Percentiles rank a stretch among this genome's conserved stretches.
Evolutionary conservation across 2,329 filamentous ascomycete genomes (phyloP).

Genomic region (Botrytis aclada): DNA sequence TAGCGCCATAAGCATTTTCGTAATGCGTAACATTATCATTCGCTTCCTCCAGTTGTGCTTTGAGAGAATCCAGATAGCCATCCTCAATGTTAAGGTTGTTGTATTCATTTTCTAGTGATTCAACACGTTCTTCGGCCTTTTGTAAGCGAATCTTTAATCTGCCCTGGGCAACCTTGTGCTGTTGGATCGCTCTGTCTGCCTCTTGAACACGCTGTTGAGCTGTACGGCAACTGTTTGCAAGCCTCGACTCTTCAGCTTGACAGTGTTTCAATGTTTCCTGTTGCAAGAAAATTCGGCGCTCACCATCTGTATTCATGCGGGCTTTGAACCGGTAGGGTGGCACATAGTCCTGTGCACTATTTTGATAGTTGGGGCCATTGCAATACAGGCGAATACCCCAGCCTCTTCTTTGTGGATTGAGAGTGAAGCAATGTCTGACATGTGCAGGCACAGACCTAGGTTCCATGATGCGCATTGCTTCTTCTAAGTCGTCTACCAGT

Average conservation of each 20-base stretch:
- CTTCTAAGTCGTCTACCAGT: constrained; percentile 64
- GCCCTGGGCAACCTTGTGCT: constrained; percentile 47
- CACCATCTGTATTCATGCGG: constrained; percentile 78
- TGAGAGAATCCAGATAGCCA: constrained; percentile 59
- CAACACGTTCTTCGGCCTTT: constrained; percentile 57
- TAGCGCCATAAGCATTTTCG: constrained; percentile 54
- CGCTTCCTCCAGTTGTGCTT: constrained; percentile 53
- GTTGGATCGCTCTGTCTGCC: constrained; percentile 47
- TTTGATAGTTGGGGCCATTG: constrained; percentile 39
- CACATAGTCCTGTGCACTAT: constrained; percentile 51
- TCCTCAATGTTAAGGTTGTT: constrained; percentile 67
- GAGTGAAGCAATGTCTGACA: constrained; percentile 68
- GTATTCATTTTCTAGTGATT: constrained; percentile 54
- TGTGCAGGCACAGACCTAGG: constrained; percentile 58
- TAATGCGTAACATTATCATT: constrained; percentile 47
- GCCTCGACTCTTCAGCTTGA: constrained; percentile 50
- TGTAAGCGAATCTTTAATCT: constrained; percentile 57
- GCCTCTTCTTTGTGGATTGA: constrained; percentile 58
- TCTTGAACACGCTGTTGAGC: constrained; percentile 47
- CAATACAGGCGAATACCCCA: constrained; percentile 59
- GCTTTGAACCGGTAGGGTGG: constrained; percentile 40
- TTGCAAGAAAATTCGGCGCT: constrained; percentile 58
- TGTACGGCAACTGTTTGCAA: constrained; percentile 40
- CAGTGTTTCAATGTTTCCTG: constrained; percentile 52
- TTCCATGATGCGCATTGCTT: constrained; percentile 70